A percentile compares a stretch with the other conserved stretches of the same genome.
These are phyloP conservation scores for Candolleomyces aberdarensis DNA, from an alignment of 768 basidiomycete genomes.

Conservation along the genomic window DNA sequence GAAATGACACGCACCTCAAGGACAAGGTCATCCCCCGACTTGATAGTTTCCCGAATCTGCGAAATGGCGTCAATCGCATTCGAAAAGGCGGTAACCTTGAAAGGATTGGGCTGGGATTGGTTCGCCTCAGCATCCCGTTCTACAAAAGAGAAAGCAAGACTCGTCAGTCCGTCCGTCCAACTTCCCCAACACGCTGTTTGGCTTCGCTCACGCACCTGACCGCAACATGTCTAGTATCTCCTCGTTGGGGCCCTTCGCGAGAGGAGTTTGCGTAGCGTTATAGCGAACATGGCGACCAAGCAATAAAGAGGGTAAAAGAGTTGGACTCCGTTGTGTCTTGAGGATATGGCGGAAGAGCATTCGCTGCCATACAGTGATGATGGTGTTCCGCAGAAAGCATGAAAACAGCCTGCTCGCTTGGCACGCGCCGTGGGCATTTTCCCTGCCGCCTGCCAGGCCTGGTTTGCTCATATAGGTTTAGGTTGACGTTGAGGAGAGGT, in stretches of 20 bases:
- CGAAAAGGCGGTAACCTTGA: conserved; percentile 49
- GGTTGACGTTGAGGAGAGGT: too few relatives aligned
- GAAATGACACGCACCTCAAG: conserved; percentile 25
- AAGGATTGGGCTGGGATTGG: conserved; percentile 34
- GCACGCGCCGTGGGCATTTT: too few relatives aligned
- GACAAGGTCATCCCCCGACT: conserved; percentile 37
- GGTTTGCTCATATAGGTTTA: too few relatives aligned
- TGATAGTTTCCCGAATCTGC: conserved; percentile 39
- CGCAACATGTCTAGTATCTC: conserved; percentile 4
- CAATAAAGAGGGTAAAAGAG: conserved; percentile 1
- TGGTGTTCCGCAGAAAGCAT: not conserved
- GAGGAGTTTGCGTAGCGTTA: not conserved
- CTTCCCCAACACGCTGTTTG: not conserved
- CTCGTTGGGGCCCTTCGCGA: not conserved
- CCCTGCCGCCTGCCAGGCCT: too few relatives aligned
- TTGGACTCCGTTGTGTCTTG: conserved; percentile 1
- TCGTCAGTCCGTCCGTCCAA: not conserved
- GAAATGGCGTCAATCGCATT: conserved; percentile 44
- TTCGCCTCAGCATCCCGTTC: conserved; percentile 44
- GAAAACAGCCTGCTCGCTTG: too few relatives aligned
- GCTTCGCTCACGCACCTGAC: not conserved
- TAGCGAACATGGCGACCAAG: not conserved
- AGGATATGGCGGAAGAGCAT: conserved; percentile 11
- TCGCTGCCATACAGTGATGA: conserved; percentile 6
- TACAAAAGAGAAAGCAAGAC: conserved; percentile 7